phyloP scores from a whole-genome alignment of 2,329 filamentous ascomycete genomes.

The Alternaria gansuensis region DNA sequence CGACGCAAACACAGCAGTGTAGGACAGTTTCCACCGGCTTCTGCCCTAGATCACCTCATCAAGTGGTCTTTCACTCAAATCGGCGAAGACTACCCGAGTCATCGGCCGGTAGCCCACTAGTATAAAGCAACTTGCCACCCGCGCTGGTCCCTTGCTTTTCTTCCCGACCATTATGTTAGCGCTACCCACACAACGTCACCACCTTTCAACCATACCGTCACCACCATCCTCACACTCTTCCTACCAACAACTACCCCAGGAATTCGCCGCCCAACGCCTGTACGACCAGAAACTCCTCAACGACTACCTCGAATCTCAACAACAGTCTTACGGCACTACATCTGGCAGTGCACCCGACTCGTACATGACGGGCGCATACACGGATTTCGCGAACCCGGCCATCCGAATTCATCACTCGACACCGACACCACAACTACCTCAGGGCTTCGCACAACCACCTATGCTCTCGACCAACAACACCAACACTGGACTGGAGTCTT shows the following conservation, averaged over 20 bases:
- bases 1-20: constrained; percentile 32
- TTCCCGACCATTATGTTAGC: constrained; percentile 50
- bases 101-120: constrained; percentile 41
- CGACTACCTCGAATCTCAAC: constrained; percentile 52
- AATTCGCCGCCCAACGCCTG: constrained; percentile 37
- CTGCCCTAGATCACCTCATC: constrained; percentile 48
- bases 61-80: constrained; percentile 32
- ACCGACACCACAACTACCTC: constrained; percentile 47
- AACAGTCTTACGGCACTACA: constrained; percentile 37
- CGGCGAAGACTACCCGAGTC: constrained; percentile 43
- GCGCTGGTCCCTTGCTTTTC: constrained; percentile 44
- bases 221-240: constrained; percentile 43
- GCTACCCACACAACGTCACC: constrained; percentile 51
- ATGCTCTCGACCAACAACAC: constrained; percentile 45
- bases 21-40: constrained; percentile 43
- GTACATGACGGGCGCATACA: constrained; percentile 48
- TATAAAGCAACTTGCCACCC: constrained; percentile 54
- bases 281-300: constrained; percentile 49
- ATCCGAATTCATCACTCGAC: constrained; percentile 55
- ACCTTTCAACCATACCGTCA: constrained; percentile 44
- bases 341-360: constrained; percentile 31
- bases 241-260: constrained; percentile 42
- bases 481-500: constrained; percentile 41
- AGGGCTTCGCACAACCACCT: constrained; percentile 41
- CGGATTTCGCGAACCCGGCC: constrained; percentile 49